These are phyloP conservation scores for Vanrija pseudolonga DNA, from an alignment of 1,284 basidiomycete species.

Conservation along the genomic window DNA sequence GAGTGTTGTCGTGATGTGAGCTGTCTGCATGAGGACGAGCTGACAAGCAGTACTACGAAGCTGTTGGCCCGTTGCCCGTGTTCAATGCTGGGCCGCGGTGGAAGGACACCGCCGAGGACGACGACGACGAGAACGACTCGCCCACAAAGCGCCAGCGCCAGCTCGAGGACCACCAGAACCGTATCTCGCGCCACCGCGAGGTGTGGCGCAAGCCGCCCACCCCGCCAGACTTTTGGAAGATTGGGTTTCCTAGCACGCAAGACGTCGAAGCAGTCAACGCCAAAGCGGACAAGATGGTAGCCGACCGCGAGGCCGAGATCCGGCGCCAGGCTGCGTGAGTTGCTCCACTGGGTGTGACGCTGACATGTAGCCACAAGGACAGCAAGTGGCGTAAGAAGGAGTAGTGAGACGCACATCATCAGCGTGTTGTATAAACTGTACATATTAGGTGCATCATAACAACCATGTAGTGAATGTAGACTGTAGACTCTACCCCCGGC, in stretches of 20 bases:
- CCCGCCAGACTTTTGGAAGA: constrained; percentile 74
- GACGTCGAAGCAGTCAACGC: constrained; percentile 69
- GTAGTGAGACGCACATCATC: background rate
- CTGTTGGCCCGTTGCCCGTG: constrained; percentile 64
- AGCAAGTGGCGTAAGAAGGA: constrained; percentile 40
- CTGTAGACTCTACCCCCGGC: background rate
- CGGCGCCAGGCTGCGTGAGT: constrained; percentile 42
- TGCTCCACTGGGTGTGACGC: background rate
- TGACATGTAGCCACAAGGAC: constrained; percentile 28
- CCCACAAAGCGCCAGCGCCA: constrained; percentile 11
- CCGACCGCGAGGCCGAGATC: constrained; percentile 62
- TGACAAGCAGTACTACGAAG: constrained; percentile 67
- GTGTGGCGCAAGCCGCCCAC: constrained; percentile 65
- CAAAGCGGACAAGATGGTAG: constrained; percentile 56
- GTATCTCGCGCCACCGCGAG: constrained; percentile 70
- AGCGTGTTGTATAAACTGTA: constrained; percentile 1
- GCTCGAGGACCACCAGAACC: constrained; percentile 62
- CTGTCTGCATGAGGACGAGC: constrained; percentile 17
- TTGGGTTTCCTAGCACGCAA: constrained; percentile 82
- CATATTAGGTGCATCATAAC: constrained; percentile 1
- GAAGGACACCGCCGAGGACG: constrained; percentile 50
- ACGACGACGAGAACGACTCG: constrained; percentile 17
- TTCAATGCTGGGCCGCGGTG: constrained; percentile 65
- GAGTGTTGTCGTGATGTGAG: constrained; percentile 76
- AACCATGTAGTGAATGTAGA: background rate